Evolutionary conservation across 495 filamentous ascomycete genomes (phyloP), one percentile per base, ranked within the genome.

Genomic region (Gamarada debralockiae): DNA sequence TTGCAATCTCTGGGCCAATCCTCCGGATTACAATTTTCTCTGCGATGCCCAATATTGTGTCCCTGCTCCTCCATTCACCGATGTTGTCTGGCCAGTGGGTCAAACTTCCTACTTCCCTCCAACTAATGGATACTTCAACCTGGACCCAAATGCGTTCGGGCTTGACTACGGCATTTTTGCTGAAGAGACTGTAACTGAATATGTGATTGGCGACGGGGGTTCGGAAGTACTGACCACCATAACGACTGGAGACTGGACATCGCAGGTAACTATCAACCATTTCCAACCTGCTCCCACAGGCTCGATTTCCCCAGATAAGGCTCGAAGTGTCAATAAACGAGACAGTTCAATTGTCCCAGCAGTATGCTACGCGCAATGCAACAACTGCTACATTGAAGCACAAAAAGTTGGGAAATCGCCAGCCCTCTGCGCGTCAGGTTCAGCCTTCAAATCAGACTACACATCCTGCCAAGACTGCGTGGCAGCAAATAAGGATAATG

Each of bases 81-180:
- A 61, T 12, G 39, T 55, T 12, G 24, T 53, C 3, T 53, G 62
- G 37, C 64, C 69, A 2, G 56, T 58, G 3, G 68, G 74, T 39
- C 31, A 67, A 37, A 73, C 78, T 3, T 54, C 65, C 40, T 81
- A 76, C 67, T 81, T 74, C 66, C 76, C 78, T 13, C 50, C 47
- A n/a, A 73, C 71, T 8, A 56, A 71, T 3, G 75, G 72, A 3
- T 87, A 85, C 59, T 88, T 80, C 68, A 79, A 87, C 39, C 72
- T 87, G n/a, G 66, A 79, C 17, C 85, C 85, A 7, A 56, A 62
- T 1, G 70, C 69, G 12, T 89, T 89, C 58, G 83, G 82, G 7
- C 59, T 89, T 21, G 76, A 73, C 45, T 77, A 82, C 51, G 73
- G 71, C 29, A 84, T 89, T 33, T 87, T 88, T 56, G 70, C 63